A percentile compares a stretch with the other conserved stretches of the same genome.
Evolutionary conservation across 2,329 filamentous ascomycete species (phyloP).

Genomic region (Botrytis squamosa): DNA sequence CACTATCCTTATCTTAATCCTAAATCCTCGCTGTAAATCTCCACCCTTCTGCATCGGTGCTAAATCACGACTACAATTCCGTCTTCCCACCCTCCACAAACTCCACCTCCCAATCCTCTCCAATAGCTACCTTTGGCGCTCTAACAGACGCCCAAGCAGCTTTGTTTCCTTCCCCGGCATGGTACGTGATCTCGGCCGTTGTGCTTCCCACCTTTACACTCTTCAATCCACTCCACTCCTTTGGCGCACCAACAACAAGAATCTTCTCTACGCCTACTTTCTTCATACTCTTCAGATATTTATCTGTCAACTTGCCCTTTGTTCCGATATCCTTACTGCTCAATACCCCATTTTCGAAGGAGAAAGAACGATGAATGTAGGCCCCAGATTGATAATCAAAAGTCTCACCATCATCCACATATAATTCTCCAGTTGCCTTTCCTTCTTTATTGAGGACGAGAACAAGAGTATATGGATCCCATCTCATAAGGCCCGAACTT

Average conservation of each 20-base stretch:
- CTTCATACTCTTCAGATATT: constrained; percentile 77
- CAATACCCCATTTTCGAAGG: constrained; percentile 60
- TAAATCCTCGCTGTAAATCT: not conserved
- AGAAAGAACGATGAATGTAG: constrained; percentile 83
- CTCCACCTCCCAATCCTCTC: constrained; percentile 56
- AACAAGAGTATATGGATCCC: constrained; percentile 91
- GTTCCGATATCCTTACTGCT: constrained; percentile 64
- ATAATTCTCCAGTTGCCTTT: constrained; percentile 77
- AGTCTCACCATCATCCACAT: constrained; percentile 89
- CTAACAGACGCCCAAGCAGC: constrained; percentile 64
- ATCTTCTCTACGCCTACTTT: constrained; percentile 80
- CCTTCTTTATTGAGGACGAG: constrained; percentile 67
- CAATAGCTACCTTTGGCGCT: constrained; percentile 61
- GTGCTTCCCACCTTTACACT: constrained; percentile 57
- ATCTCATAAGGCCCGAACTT: constrained; percentile 85
- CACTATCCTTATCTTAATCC: not conserved
- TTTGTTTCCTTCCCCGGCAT: constrained; percentile 50
- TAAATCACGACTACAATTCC: not conserved
- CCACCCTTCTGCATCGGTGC: too few species aligned
- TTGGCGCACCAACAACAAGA: constrained; percentile 76
- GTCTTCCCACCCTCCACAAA: constrained; percentile 25
- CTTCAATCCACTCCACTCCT: constrained; percentile 64
- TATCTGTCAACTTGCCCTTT: constrained; percentile 60
- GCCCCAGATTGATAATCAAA: constrained; percentile 85
- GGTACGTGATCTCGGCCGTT: constrained; percentile 61